Evolutionary conservation across 305 asterid species (phyloP), one percentile per base, ranked within the genome.

Genomic region (Lippia alba): DNA sequence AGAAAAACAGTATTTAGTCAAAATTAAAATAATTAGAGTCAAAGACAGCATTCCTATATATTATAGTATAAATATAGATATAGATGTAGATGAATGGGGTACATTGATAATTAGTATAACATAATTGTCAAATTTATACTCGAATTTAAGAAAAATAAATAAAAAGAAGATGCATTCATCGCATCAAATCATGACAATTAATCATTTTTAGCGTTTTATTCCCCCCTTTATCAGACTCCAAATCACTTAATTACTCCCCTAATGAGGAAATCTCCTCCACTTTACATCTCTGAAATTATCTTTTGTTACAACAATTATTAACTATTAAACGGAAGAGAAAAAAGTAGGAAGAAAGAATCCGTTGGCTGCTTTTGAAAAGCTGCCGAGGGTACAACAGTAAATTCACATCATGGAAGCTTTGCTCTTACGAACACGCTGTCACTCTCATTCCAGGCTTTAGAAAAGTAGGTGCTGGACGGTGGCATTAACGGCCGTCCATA

Each of bases 381-480:
- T 60, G 4, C 40, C 0, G 33, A 62, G 78, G 85, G 76, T 44
- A 36, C 44, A 70, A 48, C 9, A 4, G 86, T 45, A 10, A 81
- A 57, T 61, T 51, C 15, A 0, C 30, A 0, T 3, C 0, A 8
- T 5, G 32, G 53, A 57, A 66, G 75, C 74, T 70, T 76, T 53
- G 78, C 51, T 59, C 61, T 11, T 48, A 33, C 40, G 67, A 11
- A 19, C 70, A 64, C 72, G 74, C 72, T 78, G 83, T 73, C 81
- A 54, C 0, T 36, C 41, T 36, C 41, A 5, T 75, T 81, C 69
- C 65, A 55, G 69, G 32, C 69, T 78, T 68, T 72, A 41, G 19
- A 16, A 55, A 66, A 70, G 77, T 50, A 57, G 75, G 68, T 73
- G 67, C 50, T 48, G 88, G 88, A 30, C 84, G 87, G 91, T 78